phyloP scores from a whole-genome alignment of 2,329 filamentous ascomycete species.

The Colletotrichum sansevieriae region DNA sequence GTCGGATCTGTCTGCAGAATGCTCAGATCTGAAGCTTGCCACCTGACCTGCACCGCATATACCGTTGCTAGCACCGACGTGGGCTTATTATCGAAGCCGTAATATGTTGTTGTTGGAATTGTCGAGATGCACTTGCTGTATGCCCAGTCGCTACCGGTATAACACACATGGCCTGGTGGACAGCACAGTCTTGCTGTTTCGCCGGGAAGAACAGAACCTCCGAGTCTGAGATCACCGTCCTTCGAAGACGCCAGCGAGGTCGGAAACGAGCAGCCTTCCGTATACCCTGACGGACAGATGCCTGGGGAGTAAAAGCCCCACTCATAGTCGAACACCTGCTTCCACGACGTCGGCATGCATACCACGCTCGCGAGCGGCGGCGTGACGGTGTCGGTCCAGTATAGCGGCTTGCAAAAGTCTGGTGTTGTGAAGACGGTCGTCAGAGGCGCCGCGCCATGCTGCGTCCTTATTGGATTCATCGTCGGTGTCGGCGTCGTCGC shows the following conservation, averaged over 20 bases:
- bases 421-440: slow-evolving; percentile 41
- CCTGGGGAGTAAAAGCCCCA: slow-evolving; percentile 43
- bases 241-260: slow-evolving; percentile 15
- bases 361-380: slow-evolving; percentile 37
- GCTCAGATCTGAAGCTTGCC: slow-evolving; percentile 42
- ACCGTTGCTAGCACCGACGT: slow-evolving; percentile 36
- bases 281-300: slow-evolving; percentile 41
- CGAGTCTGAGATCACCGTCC: slow-evolving; percentile 10
- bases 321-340: slow-evolving; percentile 33
- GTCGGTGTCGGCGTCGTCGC: slow-evolving; percentile 25
- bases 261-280: slow-evolving; percentile 36
- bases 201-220: slow-evolving; percentile 26
- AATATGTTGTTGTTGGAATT: slow-evolving; percentile 32
- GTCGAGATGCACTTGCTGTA: slow-evolving; percentile 42
- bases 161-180: slow-evolving; percentile 34
- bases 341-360: slow-evolving; percentile 39
- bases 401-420: slow-evolving; percentile 28
- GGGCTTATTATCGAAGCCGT: slow-evolving; percentile 9
- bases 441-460: slow-evolving; percentile 34
- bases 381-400: slow-evolving; percentile 37
- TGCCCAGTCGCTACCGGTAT: slow-evolving; percentile 13
- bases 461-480: slow-evolving; percentile 28
- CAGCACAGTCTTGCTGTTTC: slow-evolving; percentile 35
- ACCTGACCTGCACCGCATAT: slow-evolving; percentile 43
- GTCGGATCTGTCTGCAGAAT: slow-evolving; percentile 43